These are phyloP conservation scores for Helenozyma rhizophorensis DNA, from an alignment of 805 yeast genomes.

Conservation along the genomic window DNA sequence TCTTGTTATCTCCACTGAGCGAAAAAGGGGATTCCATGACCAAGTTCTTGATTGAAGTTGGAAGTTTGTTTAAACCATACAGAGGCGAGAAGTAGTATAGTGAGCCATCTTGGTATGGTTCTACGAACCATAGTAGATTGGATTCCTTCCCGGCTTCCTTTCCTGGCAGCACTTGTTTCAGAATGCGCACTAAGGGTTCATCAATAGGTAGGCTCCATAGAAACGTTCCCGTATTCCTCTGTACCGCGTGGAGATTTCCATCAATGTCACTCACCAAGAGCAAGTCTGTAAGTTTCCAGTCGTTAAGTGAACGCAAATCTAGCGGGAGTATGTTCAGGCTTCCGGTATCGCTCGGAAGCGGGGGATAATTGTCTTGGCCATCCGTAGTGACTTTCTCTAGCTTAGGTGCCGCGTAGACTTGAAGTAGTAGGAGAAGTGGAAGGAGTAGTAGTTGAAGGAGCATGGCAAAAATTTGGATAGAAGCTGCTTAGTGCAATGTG, in stretches of 20 bases:
- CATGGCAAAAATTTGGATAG: not conserved
- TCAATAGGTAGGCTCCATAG: conserved; percentile 73
- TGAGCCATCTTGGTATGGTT: conserved; percentile 82
- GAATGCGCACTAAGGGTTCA: conserved; percentile 54
- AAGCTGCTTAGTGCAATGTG: too few species aligned
- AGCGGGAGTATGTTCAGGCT: conserved; percentile 26
- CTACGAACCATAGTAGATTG: conserved; percentile 74
- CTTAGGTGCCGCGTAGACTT: not conserved
- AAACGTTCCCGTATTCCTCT: conserved; percentile 67
- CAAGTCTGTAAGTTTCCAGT: conserved; percentile 52
- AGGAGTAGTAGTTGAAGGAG: not conserved
- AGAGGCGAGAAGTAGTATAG: conserved; percentile 75
- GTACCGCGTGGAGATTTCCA: conserved; percentile 80
- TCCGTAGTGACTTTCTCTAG: not conserved
- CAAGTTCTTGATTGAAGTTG: conserved; percentile 72
- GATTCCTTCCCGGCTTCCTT: conserved; percentile 12
- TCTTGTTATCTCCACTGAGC: conserved; percentile 65
- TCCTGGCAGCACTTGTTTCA: conserved; percentile 9
- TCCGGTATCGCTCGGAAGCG: not conserved
- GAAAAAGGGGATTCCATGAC: conserved; percentile 86
- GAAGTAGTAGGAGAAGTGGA: not conserved
- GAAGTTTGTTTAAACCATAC: conserved; percentile 74
- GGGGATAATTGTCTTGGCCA: too few species aligned
- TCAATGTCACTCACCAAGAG: conserved; percentile 77
- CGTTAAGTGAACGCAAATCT: conserved; percentile 37